These are phyloP conservation scores for Aspergillus melleus DNA, from an alignment of 2,329 filamentous ascomycete genomes.

Conservation along the genomic window DNA sequence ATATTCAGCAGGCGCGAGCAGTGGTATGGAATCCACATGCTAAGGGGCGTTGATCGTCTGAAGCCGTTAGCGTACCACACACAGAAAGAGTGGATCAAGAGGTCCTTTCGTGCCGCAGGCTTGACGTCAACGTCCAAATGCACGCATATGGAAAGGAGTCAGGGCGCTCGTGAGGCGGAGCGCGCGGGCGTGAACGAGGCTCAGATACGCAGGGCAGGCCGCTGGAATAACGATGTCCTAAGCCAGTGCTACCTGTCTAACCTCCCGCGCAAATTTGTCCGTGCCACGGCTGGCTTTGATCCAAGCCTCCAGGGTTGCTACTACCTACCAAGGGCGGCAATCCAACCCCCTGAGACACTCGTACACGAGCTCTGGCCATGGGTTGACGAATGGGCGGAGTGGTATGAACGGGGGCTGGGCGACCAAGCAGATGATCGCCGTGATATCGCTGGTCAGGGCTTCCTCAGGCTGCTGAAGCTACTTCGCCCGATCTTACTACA, in stretches of 20 bases:
- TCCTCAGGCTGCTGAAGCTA: no score
- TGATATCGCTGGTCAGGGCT: no score
- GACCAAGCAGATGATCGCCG: no score
- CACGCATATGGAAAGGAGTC: not conserved
- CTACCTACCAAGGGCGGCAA: not conserved
- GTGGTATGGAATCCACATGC: not conserved
- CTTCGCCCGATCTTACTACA: no score
- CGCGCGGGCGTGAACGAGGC: not conserved
- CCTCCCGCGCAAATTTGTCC: not conserved
- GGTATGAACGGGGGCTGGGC: no score
- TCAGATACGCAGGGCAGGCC: not conserved
- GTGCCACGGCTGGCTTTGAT: not conserved
- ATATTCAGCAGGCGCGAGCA: not conserved
- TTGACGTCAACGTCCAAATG: not conserved
- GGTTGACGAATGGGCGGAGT: no score
- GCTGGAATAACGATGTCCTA: not conserved
- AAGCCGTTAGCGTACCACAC: not conserved
- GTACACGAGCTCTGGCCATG: no score
- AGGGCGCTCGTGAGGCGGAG: not conserved
- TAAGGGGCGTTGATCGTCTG: not conserved
- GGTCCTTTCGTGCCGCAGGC: not conserved
- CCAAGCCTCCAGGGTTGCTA: not conserved
- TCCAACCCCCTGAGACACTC: not conserved
- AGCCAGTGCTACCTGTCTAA: not conserved
- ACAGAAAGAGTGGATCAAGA: not conserved